Percentiles rank a stretch among this genome's conserved stretches.
Conservation (phyloP, 2,329 filamentous ascomycete genomes). For the Aquanectria penicillioides region DNA sequence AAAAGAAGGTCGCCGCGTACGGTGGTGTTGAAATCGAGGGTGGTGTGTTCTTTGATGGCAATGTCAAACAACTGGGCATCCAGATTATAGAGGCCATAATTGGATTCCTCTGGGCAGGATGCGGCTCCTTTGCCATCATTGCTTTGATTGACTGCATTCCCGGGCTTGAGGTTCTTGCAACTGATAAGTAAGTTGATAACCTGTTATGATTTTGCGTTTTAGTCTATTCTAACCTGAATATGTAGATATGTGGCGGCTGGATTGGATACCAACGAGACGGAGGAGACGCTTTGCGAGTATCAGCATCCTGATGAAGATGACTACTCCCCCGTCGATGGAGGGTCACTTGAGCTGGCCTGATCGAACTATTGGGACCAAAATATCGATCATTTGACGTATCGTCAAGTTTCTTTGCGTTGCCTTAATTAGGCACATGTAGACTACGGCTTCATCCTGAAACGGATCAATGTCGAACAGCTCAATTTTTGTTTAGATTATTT, state of each 20-base stretch:
- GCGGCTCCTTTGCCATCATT: slow-evolving; percentile 25
- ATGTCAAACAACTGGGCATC: slow-evolving; percentile 25
- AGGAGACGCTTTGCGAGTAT: slow-evolving; percentile 26
- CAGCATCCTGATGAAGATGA: slow-evolving; percentile 26
- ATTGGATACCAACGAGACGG: slow-evolving; percentile 21
- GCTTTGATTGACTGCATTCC: slow-evolving; percentile 30
- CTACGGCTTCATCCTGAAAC: too few species aligned
- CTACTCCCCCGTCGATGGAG: slow-evolving; percentile 20
- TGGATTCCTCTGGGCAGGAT: slow-evolving; percentile 24
- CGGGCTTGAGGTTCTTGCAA: slow-evolving; percentile 27
- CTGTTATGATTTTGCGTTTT: too few species aligned
- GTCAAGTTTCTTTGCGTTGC: too few species aligned
- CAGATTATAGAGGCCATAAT: slow-evolving; percentile 24
- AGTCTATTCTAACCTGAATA: neutral
- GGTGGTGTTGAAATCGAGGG: slow-evolving; percentile 26
- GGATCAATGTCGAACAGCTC: too few species aligned
- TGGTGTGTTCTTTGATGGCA: slow-evolving; percentile 29
- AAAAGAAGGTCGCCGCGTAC: slow-evolving; percentile 30
- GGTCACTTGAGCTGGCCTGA: slow-evolving; percentile 17
- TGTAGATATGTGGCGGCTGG: slow-evolving; percentile 22
- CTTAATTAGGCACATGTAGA: too few species aligned
- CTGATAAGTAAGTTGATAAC: slow-evolving; percentile 22
- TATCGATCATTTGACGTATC: too few species aligned
- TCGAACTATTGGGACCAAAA: neutral
- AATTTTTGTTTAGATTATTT: too few species aligned